These are phyloP conservation scores for Phytophthora palmivora DNA, from an alignment of 352 stramenopile genomes.

Conservation along the genomic window DNA sequence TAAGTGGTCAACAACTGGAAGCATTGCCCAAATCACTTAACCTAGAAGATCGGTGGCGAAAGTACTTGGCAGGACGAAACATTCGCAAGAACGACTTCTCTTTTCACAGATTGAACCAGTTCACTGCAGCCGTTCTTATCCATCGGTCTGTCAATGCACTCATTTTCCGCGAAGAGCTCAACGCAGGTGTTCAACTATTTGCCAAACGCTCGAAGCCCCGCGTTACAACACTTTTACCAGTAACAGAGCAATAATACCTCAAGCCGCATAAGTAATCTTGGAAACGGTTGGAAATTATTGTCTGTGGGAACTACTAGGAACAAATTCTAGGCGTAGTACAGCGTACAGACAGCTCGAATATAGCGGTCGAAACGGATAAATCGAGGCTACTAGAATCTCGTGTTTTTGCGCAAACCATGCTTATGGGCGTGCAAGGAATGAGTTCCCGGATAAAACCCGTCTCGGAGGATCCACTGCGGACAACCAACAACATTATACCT, in stretches of 20 bases:
- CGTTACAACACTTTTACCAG: background rate
- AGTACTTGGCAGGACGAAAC: constrained; percentile 56
- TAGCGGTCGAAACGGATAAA: background rate
- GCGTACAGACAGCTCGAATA: background rate
- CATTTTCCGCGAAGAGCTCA: constrained; percentile 61
- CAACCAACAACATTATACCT: constrained; percentile 1
- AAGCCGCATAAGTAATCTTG: background rate
- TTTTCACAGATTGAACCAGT: constrained; percentile 60
- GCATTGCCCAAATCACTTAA: constrained; percentile 56
- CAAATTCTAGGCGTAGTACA: too few species aligned
- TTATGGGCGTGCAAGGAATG: background rate
- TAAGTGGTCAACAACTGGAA: constrained; percentile 60
- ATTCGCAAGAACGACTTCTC: constrained; percentile 63
- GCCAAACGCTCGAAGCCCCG: constrained; percentile 20
- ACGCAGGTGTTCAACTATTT: constrained; percentile 51
- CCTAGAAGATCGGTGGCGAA: constrained; percentile 65
- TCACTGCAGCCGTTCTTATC: constrained; percentile 51
- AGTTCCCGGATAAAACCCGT: constrained; percentile 1
- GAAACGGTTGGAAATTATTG: too few species aligned
- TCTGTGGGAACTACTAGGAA: too few species aligned
- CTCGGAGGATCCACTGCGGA: constrained; percentile 16
- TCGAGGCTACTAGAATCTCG: background rate
- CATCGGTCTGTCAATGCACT: constrained; percentile 58
- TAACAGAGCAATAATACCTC: constrained; percentile 2
- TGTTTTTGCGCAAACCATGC: too few species aligned